A percentile compares a stretch with the other conserved stretches of the same genome.
Evolutionary conservation across 208 protist species (phyloP).

Genomic region (Tritrichomonas musculus): DNA sequence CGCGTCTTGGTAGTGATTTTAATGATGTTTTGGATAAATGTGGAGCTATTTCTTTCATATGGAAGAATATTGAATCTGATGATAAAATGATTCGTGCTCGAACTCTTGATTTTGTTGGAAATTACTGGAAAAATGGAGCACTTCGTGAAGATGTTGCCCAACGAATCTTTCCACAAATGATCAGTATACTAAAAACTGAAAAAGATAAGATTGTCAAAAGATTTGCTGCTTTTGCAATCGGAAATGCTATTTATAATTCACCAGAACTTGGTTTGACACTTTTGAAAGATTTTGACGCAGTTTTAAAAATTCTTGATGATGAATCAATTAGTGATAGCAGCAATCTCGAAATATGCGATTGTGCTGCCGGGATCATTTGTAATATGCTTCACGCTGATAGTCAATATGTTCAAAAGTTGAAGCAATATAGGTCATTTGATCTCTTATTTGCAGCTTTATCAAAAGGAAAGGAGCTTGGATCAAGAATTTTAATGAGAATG

Average conservation of each 20-base stretch:
- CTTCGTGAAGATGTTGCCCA: background rate
- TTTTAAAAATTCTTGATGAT: background rate
- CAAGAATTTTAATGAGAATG: background rate
- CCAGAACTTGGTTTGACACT: background rate
- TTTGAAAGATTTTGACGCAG: background rate
- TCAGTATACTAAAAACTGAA: background rate
- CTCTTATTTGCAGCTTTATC: too few species aligned
- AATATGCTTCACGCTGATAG: too few species aligned
- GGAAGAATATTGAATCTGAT: background rate
- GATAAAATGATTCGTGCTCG: background rate
- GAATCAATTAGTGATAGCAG: too few species aligned
- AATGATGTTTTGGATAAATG: background rate
- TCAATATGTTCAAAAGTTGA: too few species aligned
- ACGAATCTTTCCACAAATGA: background rate
- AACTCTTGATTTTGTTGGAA: background rate
- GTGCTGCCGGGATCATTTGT: too few species aligned
- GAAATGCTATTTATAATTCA: conserved; percentile 32
- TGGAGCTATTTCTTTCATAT: background rate
- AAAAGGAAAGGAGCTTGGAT: background rate
- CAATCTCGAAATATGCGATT: too few species aligned
- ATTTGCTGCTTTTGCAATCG: background rate
- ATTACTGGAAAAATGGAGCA: background rate
- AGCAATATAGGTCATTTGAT: too few species aligned
- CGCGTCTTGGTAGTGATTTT: background rate
- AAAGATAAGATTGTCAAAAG: background rate